Conservation (phyloP, 768 basidiomycete species). For the Leucosporidium yakuticum region DNA sequence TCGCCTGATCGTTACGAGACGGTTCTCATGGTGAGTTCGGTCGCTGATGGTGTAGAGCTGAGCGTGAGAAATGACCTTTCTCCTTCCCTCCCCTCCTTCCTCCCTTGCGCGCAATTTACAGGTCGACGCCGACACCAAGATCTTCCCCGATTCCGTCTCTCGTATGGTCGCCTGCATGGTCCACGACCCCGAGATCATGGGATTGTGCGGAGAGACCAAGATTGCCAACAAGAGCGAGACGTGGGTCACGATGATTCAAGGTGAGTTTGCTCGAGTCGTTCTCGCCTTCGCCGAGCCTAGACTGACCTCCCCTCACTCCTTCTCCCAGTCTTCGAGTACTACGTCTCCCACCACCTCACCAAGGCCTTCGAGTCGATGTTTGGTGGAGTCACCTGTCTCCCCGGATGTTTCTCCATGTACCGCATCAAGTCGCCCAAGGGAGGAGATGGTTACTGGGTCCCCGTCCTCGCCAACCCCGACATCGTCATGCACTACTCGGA, state of each 20-base stretch:
- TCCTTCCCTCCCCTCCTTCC: no score
- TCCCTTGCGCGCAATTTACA: not conserved
- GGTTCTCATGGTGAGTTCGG: slow-evolving; percentile 50
- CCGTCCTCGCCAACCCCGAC: slow-evolving; percentile 95
- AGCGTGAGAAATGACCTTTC: no score
- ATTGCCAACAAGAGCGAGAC: slow-evolving; percentile 98
- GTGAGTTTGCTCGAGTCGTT: slow-evolving; percentile 49
- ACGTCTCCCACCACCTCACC: slow-evolving; percentile 97
- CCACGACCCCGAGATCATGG: slow-evolving; percentile 96
- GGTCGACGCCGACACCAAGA: slow-evolving; percentile 53
- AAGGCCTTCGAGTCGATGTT: slow-evolving; percentile 99
- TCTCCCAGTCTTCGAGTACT: slow-evolving; percentile 91
- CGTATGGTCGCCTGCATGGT: slow-evolving; percentile 96
- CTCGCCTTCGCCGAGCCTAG: not conserved
- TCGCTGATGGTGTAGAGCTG: no score
- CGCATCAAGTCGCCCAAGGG: slow-evolving; percentile 99
- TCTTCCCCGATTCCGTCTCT: slow-evolving; percentile 95
- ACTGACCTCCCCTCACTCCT: not conserved
- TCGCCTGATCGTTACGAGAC: slow-evolving; percentile 93
- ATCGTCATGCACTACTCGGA: slow-evolving; percentile 98
- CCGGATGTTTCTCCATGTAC: slow-evolving; percentile 99
- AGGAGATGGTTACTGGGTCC: slow-evolving; percentile 92
- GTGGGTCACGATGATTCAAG: slow-evolving; percentile 99
- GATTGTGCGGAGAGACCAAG: slow-evolving; percentile 98
- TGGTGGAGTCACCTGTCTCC: slow-evolving; percentile 97